These are phyloP conservation scores for Suaeda aralocaspica DNA, from an alignment of 148 eudicot species.

Conservation along the genomic window DNA sequence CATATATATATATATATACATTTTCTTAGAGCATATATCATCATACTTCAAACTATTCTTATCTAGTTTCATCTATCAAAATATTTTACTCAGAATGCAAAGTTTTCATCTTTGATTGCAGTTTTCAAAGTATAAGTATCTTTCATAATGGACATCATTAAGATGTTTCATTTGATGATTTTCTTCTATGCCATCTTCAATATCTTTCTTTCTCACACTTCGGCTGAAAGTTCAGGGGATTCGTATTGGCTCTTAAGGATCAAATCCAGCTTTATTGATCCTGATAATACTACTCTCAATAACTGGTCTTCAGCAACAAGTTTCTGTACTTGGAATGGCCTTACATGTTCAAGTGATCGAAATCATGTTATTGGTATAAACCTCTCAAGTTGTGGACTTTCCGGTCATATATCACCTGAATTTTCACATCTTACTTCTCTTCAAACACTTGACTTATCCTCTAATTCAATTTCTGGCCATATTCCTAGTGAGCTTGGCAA, in stretches of 20 bases:
- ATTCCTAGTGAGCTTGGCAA: conserved; percentile 62
- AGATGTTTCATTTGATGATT: conserved; percentile 31
- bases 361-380: conserved; percentile 47
- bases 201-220: conserved; percentile 26
- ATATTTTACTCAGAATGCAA: conserved; percentile 14
- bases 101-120: conserved; percentile 9
- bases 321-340: conserved; percentile 65
- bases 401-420: conserved; percentile 55
- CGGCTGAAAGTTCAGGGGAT: conserved; percentile 37
- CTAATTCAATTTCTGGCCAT: conserved; percentile 51
- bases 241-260: conserved; percentile 55
- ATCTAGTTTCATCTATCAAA: background rate
- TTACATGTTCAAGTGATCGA: conserved; percentile 67
- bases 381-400: conserved; percentile 54
- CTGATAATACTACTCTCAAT: conserved; percentile 38
- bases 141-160: conserved; percentile 35
- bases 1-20: conserved; percentile 11
- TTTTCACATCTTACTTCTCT: conserved; percentile 56
- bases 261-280: conserved; percentile 53
- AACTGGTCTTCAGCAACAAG: conserved; percentile 51
- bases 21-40: conserved; percentile 12
- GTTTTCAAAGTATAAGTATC: conserved; percentile 2
- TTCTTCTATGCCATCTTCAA: conserved; percentile 31
- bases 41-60: background rate
- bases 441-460: conserved; percentile 57